Conservation (phyloP, 495 filamentous ascomycete species). For the Antarctomyces pellizariae region DNA sequence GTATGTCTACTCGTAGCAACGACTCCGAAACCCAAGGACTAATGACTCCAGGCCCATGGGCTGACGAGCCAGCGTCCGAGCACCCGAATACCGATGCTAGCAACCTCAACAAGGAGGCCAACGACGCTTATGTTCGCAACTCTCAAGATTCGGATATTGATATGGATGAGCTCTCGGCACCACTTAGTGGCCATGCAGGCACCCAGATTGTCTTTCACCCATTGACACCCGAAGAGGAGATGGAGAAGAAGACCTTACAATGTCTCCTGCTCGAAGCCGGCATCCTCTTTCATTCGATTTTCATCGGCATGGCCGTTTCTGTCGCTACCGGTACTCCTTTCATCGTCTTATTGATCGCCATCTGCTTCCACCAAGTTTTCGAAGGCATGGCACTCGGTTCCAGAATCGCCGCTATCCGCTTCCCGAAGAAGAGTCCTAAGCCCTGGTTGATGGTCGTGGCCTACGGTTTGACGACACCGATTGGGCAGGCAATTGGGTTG, state of each 20-base stretch:
- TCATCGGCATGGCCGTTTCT: constrained; percentile 78
- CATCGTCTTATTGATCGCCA: constrained; percentile 57
- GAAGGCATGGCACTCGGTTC: constrained; percentile 54
- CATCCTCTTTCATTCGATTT: constrained; percentile 70
- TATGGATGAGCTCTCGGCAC: constrained; percentile 22
- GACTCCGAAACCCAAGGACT: constrained; percentile 11
- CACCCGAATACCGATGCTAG: too few relatives aligned
- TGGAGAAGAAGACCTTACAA: constrained; percentile 44
- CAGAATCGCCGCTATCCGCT: constrained; percentile 43
- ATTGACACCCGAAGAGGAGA: constrained; percentile 18
- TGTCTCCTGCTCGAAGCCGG: constrained; percentile 63
- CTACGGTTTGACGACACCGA: constrained; percentile 74
- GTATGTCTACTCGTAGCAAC: too few relatives aligned
- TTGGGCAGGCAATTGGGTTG: constrained; percentile 77
- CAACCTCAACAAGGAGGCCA: too few relatives aligned
- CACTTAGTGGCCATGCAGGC: constrained; percentile 9
- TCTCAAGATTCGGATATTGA: constrained; percentile 27
- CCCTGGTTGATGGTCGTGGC: constrained; percentile 94
- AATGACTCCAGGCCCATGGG: too few relatives aligned
- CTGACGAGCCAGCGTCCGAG: too few relatives aligned
- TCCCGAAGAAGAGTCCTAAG: constrained; percentile 26
- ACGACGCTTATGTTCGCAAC: too few relatives aligned
- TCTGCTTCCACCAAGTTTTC: constrained; percentile 59
- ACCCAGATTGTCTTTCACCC: constrained; percentile 6
- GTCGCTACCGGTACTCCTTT: constrained; percentile 60